Percentiles rank a stretch among this genome's conserved stretches.
Conservation (phyloP, 352 stramenopile species). For the Globisporangium viniferum region DNA sequence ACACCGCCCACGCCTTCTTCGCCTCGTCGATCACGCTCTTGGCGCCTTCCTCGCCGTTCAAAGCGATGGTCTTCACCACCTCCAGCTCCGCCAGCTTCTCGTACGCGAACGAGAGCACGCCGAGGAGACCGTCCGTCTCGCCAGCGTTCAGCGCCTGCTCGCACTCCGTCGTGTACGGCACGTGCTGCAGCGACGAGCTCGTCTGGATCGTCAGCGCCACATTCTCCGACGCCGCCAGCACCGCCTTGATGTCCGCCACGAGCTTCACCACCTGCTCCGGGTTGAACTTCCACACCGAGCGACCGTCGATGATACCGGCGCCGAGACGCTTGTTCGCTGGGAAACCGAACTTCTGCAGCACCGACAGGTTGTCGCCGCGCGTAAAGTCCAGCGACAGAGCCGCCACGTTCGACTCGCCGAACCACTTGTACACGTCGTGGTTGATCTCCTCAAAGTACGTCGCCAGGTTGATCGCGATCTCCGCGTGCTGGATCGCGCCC, state of each 20-base stretch:
- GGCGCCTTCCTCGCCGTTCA: slow-evolving; percentile 51
- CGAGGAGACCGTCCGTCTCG: slow-evolving; percentile 68
- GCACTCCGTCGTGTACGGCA: slow-evolving; percentile 84
- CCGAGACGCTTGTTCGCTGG: slow-evolving; percentile 82
- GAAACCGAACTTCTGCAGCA: slow-evolving; percentile 87
- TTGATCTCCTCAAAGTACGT: slow-evolving; percentile 91
- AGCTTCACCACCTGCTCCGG: slow-evolving; percentile 49
- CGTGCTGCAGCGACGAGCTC: slow-evolving; percentile 88
- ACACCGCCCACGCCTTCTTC: slow-evolving; percentile 62
- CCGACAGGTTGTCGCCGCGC: slow-evolving; percentile 77
- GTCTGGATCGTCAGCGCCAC: slow-evolving; percentile 78
- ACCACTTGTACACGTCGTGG: slow-evolving; percentile 88
- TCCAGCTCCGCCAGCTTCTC: slow-evolving; percentile 89
- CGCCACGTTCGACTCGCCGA: slow-evolving; percentile 60
- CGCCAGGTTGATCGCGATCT: slow-evolving; percentile 68
- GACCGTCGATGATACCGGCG: slow-evolving; percentile 86
- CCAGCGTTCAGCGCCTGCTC: slow-evolving; percentile 68
- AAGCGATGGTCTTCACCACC: slow-evolving; percentile 71
- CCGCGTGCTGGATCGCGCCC: slow-evolving; percentile 59
- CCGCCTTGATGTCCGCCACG: slow-evolving; percentile 58
- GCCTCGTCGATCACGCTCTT: slow-evolving; percentile 48
- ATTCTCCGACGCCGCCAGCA: slow-evolving; percentile 43
- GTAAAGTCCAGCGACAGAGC: slow-evolving; percentile 92
- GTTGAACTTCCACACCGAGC: slow-evolving; percentile 91
- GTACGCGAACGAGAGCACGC: slow-evolving; percentile 86